Evolutionary conservation across 768 basidiomycete genomes (phyloP).

Genomic region (Flagelloscypha sp.): DNA sequence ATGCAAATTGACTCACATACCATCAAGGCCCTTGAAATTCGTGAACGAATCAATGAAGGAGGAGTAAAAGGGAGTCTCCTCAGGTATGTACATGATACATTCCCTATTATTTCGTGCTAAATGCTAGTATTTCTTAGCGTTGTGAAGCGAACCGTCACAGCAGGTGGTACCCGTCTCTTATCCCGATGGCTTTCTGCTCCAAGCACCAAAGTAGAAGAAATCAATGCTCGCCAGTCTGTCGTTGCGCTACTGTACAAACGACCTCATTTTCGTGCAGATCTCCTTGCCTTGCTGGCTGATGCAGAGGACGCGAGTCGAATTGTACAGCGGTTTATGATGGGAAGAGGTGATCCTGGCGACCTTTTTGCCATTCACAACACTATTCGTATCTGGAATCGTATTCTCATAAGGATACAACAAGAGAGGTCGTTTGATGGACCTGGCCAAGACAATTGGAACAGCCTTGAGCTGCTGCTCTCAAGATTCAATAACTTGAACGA

Average conservation of each 20-base stretch:
- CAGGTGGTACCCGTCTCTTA: conserved; percentile 68
- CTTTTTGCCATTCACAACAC: conserved; percentile 56
- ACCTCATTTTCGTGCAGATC: conserved; percentile 57
- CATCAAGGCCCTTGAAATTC: conserved; percentile 81
- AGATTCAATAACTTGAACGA: too few relatives aligned
- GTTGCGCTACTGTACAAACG: conserved; percentile 61
- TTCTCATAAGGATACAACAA: conserved; percentile 41
- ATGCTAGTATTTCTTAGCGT: too few relatives aligned
- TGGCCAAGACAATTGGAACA: conserved; percentile 53
- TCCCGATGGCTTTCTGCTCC: conserved; percentile 83
- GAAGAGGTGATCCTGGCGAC: conserved; percentile 59
- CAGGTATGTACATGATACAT: too few relatives aligned
- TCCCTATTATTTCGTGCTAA: too few relatives aligned
- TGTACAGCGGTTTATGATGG: conserved; percentile 66
- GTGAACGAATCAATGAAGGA: conserved; percentile 66
- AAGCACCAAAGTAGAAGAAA: conserved; percentile 66
- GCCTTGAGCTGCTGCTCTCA: conserved; percentile 45
- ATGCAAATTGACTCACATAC: conserved; percentile 91
- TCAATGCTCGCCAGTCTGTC: conserved; percentile 65
- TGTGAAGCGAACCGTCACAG: conserved; percentile 71
- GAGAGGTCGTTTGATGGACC: conserved; percentile 49
- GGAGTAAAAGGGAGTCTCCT: conserved; percentile 63
- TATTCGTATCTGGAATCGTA: conserved; percentile 48
- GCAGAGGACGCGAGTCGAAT: conserved; percentile 68
- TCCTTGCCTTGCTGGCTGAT: conserved; percentile 44